These are phyloP conservation scores for Albizia julibrissin DNA, from an alignment of 306 rosid genomes.

Conservation along the genomic window DNA sequence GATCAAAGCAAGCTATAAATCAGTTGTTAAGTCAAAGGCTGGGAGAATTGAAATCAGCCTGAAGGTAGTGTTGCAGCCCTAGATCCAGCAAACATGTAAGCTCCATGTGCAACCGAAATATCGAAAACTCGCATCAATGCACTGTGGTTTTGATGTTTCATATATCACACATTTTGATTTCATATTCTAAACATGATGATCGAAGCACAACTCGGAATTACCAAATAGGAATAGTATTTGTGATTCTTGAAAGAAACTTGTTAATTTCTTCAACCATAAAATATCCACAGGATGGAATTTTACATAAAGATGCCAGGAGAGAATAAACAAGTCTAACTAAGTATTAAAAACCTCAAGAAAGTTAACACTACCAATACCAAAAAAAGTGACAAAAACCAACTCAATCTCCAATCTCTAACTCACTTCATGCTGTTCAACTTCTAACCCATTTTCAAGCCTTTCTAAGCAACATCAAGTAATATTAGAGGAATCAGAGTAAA, in stretches of 20 bases:
- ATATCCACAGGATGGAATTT: neutral
- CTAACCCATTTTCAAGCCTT: neutral
- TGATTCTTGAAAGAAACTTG: neutral
- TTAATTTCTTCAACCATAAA: neutral
- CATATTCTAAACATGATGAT: neutral
- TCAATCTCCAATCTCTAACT: neutral
- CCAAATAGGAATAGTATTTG: neutral
- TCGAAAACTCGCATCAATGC: neutral
- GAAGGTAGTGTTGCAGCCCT: neutral
- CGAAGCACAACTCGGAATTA: neutral
- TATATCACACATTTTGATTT: neutral
- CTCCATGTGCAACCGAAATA: neutral
- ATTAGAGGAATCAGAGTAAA: neutral
- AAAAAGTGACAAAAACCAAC: neutral
- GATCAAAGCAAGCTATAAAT: slow-evolving; percentile 4
- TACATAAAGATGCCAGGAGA: neutral
- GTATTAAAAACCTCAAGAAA: neutral
- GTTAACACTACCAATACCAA: neutral
- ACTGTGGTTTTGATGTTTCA: neutral
- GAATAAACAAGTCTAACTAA: neutral
- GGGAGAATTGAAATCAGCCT: slow-evolving; percentile 4
- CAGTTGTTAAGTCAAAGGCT: neutral
- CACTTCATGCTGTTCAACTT: neutral
- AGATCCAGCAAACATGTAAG: slow-evolving; percentile 5
- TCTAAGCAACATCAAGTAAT: neutral